phyloP scores from a whole-genome alignment of 2,329 filamentous ascomycete genomes.

The Claviceps africana region DNA sequence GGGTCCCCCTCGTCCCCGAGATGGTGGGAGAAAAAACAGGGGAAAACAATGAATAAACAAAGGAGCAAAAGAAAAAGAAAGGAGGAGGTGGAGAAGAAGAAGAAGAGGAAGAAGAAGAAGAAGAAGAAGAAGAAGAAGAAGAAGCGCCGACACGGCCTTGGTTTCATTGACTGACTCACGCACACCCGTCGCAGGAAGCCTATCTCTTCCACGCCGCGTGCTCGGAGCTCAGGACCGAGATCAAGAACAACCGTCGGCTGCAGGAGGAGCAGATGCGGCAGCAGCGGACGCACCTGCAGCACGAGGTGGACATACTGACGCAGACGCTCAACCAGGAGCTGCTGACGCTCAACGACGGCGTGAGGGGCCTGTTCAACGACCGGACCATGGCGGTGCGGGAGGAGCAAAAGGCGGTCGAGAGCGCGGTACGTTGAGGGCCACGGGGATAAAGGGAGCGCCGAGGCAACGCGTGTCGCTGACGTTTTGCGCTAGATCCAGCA shows the following conservation, averaged over 20 bases:
- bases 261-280: conserved; percentile 71
- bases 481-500: conserved; percentile 72
- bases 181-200: conserved; percentile 44
- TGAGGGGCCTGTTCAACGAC: conserved; percentile 95
- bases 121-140: too few relatives aligned
- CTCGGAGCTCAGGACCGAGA: conserved; percentile 77
- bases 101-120: too few relatives aligned
- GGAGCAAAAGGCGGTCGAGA: conserved; percentile 75
- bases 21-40: not conserved
- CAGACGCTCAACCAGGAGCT: conserved; percentile 79
- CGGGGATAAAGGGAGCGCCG: too few relatives aligned
- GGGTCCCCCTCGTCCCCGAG: conserved; percentile 3
- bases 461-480: not conserved
- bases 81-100: not conserved
- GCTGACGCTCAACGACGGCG: conserved; percentile 66
- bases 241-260: conserved; percentile 61
- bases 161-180: too few relatives aligned
- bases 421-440: too few relatives aligned
- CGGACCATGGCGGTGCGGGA: conserved; percentile 83
- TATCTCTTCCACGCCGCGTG: conserved; percentile 93
- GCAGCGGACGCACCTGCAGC: conserved; percentile 74
- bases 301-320: conserved; percentile 84
- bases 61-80: not conserved
- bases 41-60: not conserved
- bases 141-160: too few relatives aligned